Evolutionary conservation across 2,329 filamentous ascomycete species (phyloP).

Genomic region (Apiospora phragmitis): DNA sequence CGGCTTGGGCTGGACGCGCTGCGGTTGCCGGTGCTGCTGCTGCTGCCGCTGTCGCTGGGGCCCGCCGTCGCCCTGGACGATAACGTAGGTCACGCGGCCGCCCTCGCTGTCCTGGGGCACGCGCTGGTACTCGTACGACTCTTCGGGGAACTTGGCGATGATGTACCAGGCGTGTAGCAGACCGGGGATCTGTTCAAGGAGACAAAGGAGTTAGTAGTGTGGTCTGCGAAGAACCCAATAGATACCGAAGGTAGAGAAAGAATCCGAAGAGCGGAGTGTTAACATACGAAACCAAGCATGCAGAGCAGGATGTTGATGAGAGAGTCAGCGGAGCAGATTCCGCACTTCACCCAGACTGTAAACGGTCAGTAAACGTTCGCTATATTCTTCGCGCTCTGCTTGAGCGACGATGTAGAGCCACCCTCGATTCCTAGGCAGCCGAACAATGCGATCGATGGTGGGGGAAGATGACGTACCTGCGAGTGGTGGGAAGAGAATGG

Average conservation of each 20-base stretch:
- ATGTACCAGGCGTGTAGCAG: slow-evolving; percentile 98
- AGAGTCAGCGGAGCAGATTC: slow-evolving; percentile 88
- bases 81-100: slow-evolving; percentile 74
- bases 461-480: slow-evolving; percentile 51
- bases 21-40: slow-evolving; percentile 33
- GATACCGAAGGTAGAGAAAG: slow-evolving; percentile 19
- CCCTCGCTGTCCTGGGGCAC: slow-evolving; percentile 57
- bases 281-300: slow-evolving; percentile 64
- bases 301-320: slow-evolving; percentile 95
- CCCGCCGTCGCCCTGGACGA: slow-evolving; percentile 55
- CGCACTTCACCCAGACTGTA: slow-evolving; percentile 93
- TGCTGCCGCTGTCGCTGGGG: slow-evolving; percentile 37
- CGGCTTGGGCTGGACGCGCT: slow-evolving; percentile 32
- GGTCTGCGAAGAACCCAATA: background rate
- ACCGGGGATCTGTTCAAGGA: slow-evolving; percentile 66
- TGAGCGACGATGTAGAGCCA: background rate
- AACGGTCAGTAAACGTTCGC: background rate
- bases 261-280: background rate
- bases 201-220: background rate
- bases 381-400: background rate
- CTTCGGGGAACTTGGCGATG: slow-evolving; percentile 84
- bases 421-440: background rate
- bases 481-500: slow-evolving; percentile 65
- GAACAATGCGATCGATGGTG: slow-evolving; percentile 13
- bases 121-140: slow-evolving; percentile 68